Evolutionary conservation across 768 basidiomycete species (phyloP), one percentile per base, ranked within the genome.

Genomic region (Leccinum fibrillosum): DNA sequence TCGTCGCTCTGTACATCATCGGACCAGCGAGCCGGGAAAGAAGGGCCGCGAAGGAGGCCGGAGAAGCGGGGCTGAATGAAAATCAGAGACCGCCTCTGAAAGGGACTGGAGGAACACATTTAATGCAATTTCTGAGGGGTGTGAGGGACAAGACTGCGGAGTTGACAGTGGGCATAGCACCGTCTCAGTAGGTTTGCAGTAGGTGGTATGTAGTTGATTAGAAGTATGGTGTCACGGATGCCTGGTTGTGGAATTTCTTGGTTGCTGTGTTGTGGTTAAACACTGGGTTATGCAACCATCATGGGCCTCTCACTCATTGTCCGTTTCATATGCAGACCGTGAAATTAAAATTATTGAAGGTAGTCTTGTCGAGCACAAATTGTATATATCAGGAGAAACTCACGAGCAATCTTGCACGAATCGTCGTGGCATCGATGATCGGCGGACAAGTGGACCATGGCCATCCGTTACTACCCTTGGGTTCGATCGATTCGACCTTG

Each of bases 101-200:
- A 61, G 92, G 92, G 0, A 92, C 91, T 0, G 92, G 92, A 9
- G 92, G 92, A 1, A 92, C 91, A 0, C 81, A 86, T 51, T 72
- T 94, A 48, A 83, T 88, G n/a, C 80, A 76, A 37, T 94, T 94
- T 66, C 71, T 94, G 63, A 92, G 86, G 69, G 80, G 80, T 23
- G 83, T 88, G 15, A 78, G 91, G 65, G 83, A 88, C 62, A 80
- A 85, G 56, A 92, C 90, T 8, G 75, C 76, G 8, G 78, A 77
- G 30, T 78, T 84, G 3, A 58, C 71, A n/a, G 48, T 72, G 10
- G 45, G n/a, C 5, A n/a, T 3, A 53, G 48, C 45, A 45, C 44
- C 44, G 25, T 23, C 8, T 23, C 5, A 39, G 10, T 48, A 23
- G 23, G 11, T 3, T 23, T 5, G 17, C 10, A 39, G 10, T 48